These are phyloP conservation scores for Pyrenochaeta sp. DNA, from an alignment of 2,329 filamentous ascomycete genomes.

Conservation along the genomic window DNA sequence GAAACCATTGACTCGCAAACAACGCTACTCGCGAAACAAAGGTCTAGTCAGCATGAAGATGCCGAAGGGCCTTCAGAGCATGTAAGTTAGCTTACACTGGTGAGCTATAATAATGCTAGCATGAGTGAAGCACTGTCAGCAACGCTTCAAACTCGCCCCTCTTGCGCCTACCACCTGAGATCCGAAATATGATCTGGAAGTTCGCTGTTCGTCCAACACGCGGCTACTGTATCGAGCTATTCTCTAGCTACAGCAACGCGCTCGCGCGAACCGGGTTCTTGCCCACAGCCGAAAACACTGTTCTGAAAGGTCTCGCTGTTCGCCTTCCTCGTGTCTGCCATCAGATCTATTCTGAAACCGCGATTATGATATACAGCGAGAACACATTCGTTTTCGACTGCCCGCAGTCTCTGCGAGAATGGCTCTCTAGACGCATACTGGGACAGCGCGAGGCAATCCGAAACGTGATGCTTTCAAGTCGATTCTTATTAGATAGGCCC, in stretches of 20 bases:
- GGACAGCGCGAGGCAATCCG: neutral
- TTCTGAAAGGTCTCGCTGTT: neutral
- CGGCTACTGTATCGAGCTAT: neutral
- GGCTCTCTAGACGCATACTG: neutral
- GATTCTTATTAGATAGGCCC: neutral
- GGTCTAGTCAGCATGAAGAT: slow-evolving; percentile 1
- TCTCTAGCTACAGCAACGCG: too few species aligned
- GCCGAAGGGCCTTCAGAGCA: neutral
- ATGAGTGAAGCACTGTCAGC: neutral
- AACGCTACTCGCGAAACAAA: neutral
- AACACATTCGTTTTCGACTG: neutral
- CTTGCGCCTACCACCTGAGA: slow-evolving; percentile 8
- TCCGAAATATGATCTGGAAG: slow-evolving; percentile 4
- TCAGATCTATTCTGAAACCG: neutral
- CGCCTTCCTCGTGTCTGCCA: neutral
- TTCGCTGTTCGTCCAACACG: neutral
- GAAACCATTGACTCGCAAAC: neutral
- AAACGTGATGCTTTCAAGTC: neutral
- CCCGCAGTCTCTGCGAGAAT: neutral
- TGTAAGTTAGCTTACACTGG: neutral
- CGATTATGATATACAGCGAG: neutral
- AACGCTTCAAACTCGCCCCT: slow-evolving; percentile 8
- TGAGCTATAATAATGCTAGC: neutral
- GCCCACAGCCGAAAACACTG: neutral
- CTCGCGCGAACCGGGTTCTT: neutral